Conservation (phyloP, 306 rosid genomes). For the Gastrolobium villosum region DNA sequence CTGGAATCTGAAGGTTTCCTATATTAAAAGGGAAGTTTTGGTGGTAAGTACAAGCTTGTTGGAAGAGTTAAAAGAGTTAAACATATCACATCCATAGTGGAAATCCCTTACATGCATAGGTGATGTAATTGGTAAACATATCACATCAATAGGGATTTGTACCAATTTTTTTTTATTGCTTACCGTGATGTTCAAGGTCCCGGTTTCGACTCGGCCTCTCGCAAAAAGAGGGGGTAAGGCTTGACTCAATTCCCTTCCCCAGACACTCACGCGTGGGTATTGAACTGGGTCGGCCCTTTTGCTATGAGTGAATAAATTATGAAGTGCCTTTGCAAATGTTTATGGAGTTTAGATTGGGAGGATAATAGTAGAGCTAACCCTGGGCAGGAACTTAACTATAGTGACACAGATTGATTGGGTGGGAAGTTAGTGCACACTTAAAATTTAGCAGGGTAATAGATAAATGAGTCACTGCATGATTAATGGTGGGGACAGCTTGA, state of each 20-base stretch:
- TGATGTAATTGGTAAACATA: slow-evolving; percentile 5
- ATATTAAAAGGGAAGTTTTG: slow-evolving; percentile 45
- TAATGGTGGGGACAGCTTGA: slow-evolving; percentile 51
- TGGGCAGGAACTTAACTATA: not conserved
- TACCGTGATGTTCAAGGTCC: too few relatives aligned
- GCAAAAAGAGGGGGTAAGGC: too few relatives aligned
- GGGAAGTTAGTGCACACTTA: slow-evolving; percentile 46
- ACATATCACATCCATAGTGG: slow-evolving; percentile 34
- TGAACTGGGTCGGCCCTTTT: too few relatives aligned
- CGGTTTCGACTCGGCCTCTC: too few relatives aligned
- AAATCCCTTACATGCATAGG: not conserved
- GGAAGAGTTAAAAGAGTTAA: slow-evolving; percentile 34
- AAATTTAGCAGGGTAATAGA: slow-evolving; percentile 43
- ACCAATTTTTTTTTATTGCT: slow-evolving; percentile 29
- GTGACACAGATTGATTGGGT: slow-evolving; percentile 43
- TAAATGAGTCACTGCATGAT: slow-evolving; percentile 35
- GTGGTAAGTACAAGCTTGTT: slow-evolving; percentile 34
- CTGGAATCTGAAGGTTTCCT: slow-evolving; percentile 46
- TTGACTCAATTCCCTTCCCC: too few relatives aligned
- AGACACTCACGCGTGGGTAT: too few relatives aligned
- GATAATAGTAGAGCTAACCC: not conserved
- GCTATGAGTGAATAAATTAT: slow-evolving; percentile 8
- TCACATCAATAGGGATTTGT: slow-evolving; percentile 37
- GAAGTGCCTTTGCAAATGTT: slow-evolving; percentile 2
- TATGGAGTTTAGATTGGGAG: slow-evolving; percentile 1